These are phyloP conservation scores for Calonectria ilicicola DNA, from an alignment of 2,329 filamentous ascomycete species.

Conservation along the genomic window DNA sequence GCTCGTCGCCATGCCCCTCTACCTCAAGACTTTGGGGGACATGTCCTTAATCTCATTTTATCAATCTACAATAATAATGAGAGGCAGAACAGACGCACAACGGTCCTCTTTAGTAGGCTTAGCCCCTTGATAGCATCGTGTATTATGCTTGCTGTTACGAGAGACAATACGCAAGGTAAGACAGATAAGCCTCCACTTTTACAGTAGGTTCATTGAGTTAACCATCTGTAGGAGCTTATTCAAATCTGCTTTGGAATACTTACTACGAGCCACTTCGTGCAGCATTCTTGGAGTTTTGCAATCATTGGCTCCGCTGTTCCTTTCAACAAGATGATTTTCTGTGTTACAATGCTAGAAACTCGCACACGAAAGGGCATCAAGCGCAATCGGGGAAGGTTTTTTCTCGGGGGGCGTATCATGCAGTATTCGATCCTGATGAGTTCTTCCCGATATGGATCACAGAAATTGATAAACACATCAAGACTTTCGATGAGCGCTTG, in stretches of 20 bases:
- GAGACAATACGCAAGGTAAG: conserved; percentile 4
- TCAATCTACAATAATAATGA: conserved; percentile 7
- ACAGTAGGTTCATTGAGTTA: not conserved
- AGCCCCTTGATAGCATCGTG: conserved; percentile 1
- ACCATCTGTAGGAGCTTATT: not conserved
- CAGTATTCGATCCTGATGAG: not conserved
- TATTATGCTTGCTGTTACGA: not conserved
- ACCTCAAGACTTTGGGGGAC: conserved; percentile 9
- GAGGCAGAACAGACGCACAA: not conserved
- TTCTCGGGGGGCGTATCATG: not conserved
- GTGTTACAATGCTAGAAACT: conserved; percentile 5
- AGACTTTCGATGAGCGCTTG: not conserved
- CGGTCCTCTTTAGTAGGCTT: not conserved
- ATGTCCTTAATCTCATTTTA: conserved; percentile 18
- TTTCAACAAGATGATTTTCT: not conserved
- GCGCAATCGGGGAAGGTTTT: conserved; percentile 1
- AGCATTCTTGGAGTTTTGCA: conserved; percentile 13
- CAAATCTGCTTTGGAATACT: not conserved
- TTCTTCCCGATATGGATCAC: not conserved
- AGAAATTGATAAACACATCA: not conserved
- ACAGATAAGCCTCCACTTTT: not conserved
- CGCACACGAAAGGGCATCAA: conserved; percentile 13
- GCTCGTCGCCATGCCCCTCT: conserved; percentile 1
- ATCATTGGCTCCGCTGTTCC: conserved; percentile 12
- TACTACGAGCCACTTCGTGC: not conserved